Evolutionary conservation across 2,329 filamentous ascomycete genomes (phyloP).

Genomic region (Phyllosticta paracitricarpa): DNA sequence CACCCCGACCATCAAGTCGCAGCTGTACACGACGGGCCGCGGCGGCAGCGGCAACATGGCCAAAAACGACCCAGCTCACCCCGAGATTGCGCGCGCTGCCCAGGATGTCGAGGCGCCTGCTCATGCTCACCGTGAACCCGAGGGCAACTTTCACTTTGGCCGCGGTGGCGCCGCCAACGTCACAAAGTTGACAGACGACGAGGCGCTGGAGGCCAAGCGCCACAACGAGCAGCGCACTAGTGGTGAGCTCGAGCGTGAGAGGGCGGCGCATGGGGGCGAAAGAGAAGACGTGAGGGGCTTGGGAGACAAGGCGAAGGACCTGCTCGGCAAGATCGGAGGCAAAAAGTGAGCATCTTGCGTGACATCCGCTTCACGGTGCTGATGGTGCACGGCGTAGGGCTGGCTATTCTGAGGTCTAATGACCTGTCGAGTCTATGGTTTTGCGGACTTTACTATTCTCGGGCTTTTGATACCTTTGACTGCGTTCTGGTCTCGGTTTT

Average conservation of each 20-base stretch:
- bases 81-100: slow-evolving; percentile 59
- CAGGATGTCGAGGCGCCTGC: slow-evolving; percentile 64
- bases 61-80: slow-evolving; percentile 56
- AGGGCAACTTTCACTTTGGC: slow-evolving; percentile 55
- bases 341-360: slow-evolving; percentile 27
- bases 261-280: slow-evolving; percentile 32
- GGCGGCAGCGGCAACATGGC: slow-evolving; percentile 87
- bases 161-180: slow-evolving; percentile 69
- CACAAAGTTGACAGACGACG: slow-evolving; percentile 32
- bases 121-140: slow-evolving; percentile 37
- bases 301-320: slow-evolving; percentile 45
- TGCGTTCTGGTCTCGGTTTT: neutral
- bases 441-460: neutral
- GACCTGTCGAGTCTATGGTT: neutral
- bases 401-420: neutral
- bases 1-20: slow-evolving; percentile 72
- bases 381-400: neutral
- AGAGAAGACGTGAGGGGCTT: slow-evolving; percentile 27
- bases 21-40: slow-evolving; percentile 81
- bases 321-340: slow-evolving; percentile 30
- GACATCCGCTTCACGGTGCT: neutral
- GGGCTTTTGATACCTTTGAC: neutral
- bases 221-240: slow-evolving; percentile 26
- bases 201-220: slow-evolving; percentile 23
- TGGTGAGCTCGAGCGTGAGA: slow-evolving; percentile 22